Percentiles rank a stretch among this genome's conserved stretches.
phyloP scores from a whole-genome alignment of 495 filamentous ascomycete genomes.

The Penicillium goetzii region DNA sequence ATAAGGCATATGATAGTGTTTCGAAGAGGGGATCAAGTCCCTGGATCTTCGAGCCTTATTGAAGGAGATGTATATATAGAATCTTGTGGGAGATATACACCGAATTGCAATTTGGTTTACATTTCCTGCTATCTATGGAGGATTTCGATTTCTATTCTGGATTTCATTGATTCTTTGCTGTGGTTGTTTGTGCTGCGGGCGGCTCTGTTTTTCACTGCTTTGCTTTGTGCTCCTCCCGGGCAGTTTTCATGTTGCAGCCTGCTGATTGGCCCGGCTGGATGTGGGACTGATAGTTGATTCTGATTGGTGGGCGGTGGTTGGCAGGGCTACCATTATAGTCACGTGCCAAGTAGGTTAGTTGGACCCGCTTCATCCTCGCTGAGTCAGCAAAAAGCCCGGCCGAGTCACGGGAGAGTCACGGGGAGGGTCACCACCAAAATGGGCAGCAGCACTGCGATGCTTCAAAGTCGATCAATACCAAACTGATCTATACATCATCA shows the following conservation, averaged over 20 bases:
- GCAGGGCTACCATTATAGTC: constrained; percentile 29
- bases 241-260: constrained; percentile 8
- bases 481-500: not conserved
- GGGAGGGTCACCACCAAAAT: constrained; percentile 6
- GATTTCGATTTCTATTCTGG: not conserved
- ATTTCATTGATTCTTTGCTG: not conserved
- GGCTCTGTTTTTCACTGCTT: constrained; percentile 3
- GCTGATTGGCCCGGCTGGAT: constrained; percentile 24
- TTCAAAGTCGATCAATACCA: not conserved
- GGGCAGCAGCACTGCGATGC: not conserved
- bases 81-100: not conserved
- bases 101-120: not conserved
- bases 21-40: not conserved
- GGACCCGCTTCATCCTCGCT: constrained; percentile 2
- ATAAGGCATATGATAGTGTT: constrained; percentile 2
- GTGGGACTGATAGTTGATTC: not conserved
- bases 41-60: not conserved
- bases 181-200: not conserved
- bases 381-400: constrained; percentile 9
- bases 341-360: not conserved
- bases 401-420: constrained; percentile 5
- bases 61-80: not conserved
- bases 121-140: not conserved
- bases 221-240: not conserved
- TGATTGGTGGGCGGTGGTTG: constrained; percentile 30